Evolutionary conservation across 768 basidiomycete species (phyloP), one percentile per base, ranked within the genome.

Genomic region (Leucocoprinus sp.): DNA sequence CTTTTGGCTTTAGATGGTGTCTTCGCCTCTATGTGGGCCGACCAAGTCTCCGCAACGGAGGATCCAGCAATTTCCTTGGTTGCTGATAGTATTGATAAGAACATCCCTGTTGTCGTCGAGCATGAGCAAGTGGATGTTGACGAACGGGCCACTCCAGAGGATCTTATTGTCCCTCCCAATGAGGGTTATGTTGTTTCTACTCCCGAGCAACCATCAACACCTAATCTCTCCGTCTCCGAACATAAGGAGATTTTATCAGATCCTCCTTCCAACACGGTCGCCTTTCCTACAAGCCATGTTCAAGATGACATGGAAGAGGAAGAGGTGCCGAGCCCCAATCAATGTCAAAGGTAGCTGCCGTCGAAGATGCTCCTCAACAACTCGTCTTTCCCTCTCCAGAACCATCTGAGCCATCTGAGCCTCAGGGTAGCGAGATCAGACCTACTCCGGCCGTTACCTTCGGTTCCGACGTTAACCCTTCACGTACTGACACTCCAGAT

Each of bases 1-100:
- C 70, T 96, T 24, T 64, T 93, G 37, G 77, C 78, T 23, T 63
- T 65, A 36, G 75, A 84, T 52, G 87, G 87, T 41, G 57, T 78
- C 29, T 93, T 92, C 55, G 84, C 87, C 9, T 70, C 76, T 0
- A 85, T 93, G 86, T 96, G 93, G 92, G 80, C 85, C 0, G 80
- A 89, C 58, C 87, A 93, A 56, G 69, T 84, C 23, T 78, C 79
- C 18, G 71, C 82, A 3, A 74, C 76, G 23, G 84, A 82, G 43
- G 71, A 76, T 42, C 65, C 64, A 50, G 62, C 70, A 12, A 55
- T 66, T 28, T 63, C 69, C 3, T 56, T 64, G 38, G 57, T 59
- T 37, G 64, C 62, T 26, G 54, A 44, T 43, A 64, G 57, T 45
- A 45, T 58, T 49, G 69, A 68, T 54, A 66, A 64, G 41, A 68